Percentiles rank a stretch among this genome's conserved stretches.
Evolutionary conservation across 805 yeast species (phyloP).

Genomic region (Candida odintsovae): DNA sequence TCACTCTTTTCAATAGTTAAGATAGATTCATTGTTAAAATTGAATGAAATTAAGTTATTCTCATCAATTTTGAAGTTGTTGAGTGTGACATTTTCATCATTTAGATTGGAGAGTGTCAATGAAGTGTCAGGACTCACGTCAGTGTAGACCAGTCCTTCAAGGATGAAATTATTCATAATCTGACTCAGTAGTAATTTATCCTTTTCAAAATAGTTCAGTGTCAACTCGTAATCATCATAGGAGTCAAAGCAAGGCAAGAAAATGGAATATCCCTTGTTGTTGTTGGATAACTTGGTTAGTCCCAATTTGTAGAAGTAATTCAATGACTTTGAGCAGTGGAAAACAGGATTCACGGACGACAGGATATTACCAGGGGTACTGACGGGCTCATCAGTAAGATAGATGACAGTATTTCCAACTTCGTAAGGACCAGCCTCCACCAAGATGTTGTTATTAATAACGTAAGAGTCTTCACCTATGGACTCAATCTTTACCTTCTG

Average conservation of each 20-base stretch:
- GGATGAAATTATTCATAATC: slow-evolving; percentile 51
- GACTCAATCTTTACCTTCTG: slow-evolving; percentile 47
- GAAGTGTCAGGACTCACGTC: slow-evolving; percentile 37
- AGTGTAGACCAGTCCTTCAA: slow-evolving; percentile 63
- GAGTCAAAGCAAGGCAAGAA: slow-evolving; percentile 73
- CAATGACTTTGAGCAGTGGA: slow-evolving; percentile 61
- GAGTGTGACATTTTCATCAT: slow-evolving; percentile 21
- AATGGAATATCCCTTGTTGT: slow-evolving; percentile 62
- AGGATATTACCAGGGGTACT: slow-evolving; percentile 60
- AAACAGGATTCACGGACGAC: slow-evolving; percentile 57
- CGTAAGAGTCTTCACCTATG: slow-evolving; percentile 24
- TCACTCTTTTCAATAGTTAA: slow-evolving; percentile 30
- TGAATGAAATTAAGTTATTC: slow-evolving; percentile 18
- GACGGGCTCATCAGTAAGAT: slow-evolving; percentile 54
- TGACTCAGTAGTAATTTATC: slow-evolving; percentile 46
- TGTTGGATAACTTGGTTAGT: slow-evolving; percentile 46
- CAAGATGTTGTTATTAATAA: slow-evolving; percentile 53
- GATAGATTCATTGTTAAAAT: slow-evolving; percentile 17
- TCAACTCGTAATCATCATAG: slow-evolving; percentile 61
- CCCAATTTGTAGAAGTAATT: slow-evolving; percentile 47
- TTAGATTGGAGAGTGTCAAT: slow-evolving; percentile 25
- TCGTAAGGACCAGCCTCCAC: slow-evolving; percentile 38
- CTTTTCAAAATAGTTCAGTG: slow-evolving; percentile 49
- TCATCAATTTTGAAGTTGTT: slow-evolving; percentile 5
- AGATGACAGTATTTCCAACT: slow-evolving; percentile 64